Evolutionary conservation across 768 basidiomycete species (phyloP).

Genomic region (Leccinum arenicola): DNA sequence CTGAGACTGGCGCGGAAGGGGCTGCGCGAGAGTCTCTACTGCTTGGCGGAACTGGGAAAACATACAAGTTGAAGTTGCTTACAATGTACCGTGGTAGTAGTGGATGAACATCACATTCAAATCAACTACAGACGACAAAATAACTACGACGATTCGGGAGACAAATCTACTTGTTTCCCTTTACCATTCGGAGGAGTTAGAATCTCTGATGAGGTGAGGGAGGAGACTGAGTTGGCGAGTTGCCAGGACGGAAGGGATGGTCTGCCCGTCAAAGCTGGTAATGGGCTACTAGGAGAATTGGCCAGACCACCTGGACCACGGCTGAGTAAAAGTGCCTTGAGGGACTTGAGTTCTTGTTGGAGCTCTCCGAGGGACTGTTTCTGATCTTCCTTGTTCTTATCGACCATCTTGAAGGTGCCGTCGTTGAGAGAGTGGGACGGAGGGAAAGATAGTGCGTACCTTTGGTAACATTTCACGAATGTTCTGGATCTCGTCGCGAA

Average conservation of each 20-base stretch:
- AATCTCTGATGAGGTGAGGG: slow-evolving; percentile 18
- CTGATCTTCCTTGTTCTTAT: slow-evolving; percentile 87
- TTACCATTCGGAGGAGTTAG: slow-evolving; percentile 42
- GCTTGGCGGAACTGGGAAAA: slow-evolving; percentile 73
- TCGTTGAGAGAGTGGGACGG: slow-evolving; percentile 1
- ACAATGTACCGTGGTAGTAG: neutral
- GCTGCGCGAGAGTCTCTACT: slow-evolving; percentile 65
- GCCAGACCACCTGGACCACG: slow-evolving; percentile 53
- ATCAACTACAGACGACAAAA: slow-evolving; percentile 4
- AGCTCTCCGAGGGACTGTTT: slow-evolving; percentile 80
- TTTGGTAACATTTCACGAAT: slow-evolving; percentile 92
- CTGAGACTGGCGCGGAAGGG: slow-evolving; percentile 37
- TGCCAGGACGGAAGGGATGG: slow-evolving; percentile 93
- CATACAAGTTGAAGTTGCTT: slow-evolving; percentile 40
- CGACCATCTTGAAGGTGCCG: slow-evolving; percentile 69
- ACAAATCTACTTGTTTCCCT: slow-evolving; percentile 51
- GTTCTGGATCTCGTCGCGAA: slow-evolving; percentile 86
- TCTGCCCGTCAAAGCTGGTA: slow-evolving; percentile 49
- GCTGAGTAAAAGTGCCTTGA: slow-evolving; percentile 85
- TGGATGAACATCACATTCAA: neutral
- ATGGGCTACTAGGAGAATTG: slow-evolving; percentile 48
- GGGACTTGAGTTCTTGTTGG: slow-evolving; percentile 90
- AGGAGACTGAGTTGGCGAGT: slow-evolving; percentile 45
- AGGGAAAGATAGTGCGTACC: slow-evolving; percentile 41
- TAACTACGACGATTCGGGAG: slow-evolving; percentile 17